Base-by-base conservation (phyloP, 2,329 filamentous ascomycete species). In the Talaromyces sp. region DNA sequence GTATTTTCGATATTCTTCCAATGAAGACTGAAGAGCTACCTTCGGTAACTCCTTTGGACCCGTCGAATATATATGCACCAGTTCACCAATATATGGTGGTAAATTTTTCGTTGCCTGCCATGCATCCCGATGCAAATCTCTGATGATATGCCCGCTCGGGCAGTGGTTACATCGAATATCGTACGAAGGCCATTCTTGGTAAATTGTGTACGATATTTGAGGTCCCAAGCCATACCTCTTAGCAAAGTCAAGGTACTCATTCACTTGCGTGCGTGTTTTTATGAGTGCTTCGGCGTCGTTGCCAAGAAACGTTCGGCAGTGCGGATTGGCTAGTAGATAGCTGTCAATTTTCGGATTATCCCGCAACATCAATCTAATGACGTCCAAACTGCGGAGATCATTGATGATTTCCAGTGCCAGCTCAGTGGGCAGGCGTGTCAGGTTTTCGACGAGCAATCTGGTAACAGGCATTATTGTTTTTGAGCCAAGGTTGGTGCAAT, bases 341-440 rank as follows among this genome's bases (percentile, higher is more conserved):
- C 24, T 39, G 13, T 53, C 51, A 6, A 64, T 43, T 8, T n/a
- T 29, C 11, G 40, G 30, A 37, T 58, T 41, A 3, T 57, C 35
- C 19, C 55, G 35, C n/a, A 14, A 22, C 2, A 60, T 14, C 5
- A 65, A 32, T 3, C 51, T 52, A 14, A 65, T 49, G 24, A 62
- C 44, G 29, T 61, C 59, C 46, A 53, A 59, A 17, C 61, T 36
- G 14, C 59, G 54, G 14, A 65, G 40, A 35, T 66, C 62, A 36
- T 58, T 45, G 43, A 66, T 54, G 29, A 65, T 58, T 24, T 60
- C 49, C 40, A 62, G 51, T 1, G 59, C 52, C 7, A 65, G 39
- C 14, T 65, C 61, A n/a, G 40, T 32, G 4, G 63, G 63, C 16
- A 62, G 35, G 22, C 44, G 22, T n/a, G 30, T 40, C 40, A 50